Base-by-base conservation (phyloP, 495 filamentous ascomycete genomes). In the Daldinia childiae region DNA sequence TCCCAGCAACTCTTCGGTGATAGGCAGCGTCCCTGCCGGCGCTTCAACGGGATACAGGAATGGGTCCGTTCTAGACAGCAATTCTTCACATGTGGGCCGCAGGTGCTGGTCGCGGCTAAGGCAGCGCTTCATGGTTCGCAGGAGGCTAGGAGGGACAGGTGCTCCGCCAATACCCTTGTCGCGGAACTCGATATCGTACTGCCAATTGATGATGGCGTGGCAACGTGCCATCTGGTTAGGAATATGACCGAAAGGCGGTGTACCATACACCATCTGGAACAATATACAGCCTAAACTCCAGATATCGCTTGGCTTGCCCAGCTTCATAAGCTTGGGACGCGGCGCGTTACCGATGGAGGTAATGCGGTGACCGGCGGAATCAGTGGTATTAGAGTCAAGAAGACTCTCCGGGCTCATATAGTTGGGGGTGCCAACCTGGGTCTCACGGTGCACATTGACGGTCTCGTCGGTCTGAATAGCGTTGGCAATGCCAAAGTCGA, bases 361-460 rank as follows among this genome's bases (percentile, higher is more conserved):
- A 73, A 43, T 79, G 71, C 64, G 78, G 76, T 39, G 81, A 63
- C 65, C 78, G 73, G 52, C 87, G 83, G 63, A 87, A 78, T 6
- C 88, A 84, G 55, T 86, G 68, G 74, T 79, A 72, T 96, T 97
- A 3, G 90, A 93, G 79, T 99, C 96, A 66, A 95, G 87, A 72
- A 98, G 84, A 21, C 91, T 92, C 78, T 99, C 95, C 0, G 95
- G 95, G 2, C 93, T 94, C 96, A 99, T 98, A 84, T 98, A 99
- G 77, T 97, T 99, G 1, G 96, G 93, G 1, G 95, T 99, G 27
- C 95, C 95, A 64, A 98, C 89, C 79, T 97, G 93, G 17, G 91
- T 91, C 73, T 99, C 96, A 62, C 95, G 92, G 78, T 99, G 95
- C 21, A 99, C 94, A 71, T 99, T 99, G 74, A 98, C 92, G 0